These are phyloP conservation scores for Tuber umbilicatum DNA, from an alignment of 495 filamentous ascomycete genomes.

Conservation along the genomic window DNA sequence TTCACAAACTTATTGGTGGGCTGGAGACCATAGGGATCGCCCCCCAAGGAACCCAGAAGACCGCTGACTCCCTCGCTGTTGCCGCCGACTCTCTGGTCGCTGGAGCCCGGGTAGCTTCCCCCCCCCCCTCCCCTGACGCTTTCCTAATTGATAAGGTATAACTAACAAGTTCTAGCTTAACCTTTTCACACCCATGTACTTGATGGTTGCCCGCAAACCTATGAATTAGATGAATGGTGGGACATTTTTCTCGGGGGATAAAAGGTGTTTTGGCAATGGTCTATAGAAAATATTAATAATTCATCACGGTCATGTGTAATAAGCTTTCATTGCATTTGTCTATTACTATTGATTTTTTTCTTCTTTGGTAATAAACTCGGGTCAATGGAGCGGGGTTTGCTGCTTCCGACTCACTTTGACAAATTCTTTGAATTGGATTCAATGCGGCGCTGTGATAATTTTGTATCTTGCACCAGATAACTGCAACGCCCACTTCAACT, in stretches of 20 bases:
- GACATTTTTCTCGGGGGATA: neutral
- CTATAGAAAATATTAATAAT: slow-evolving; percentile 20
- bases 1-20: slow-evolving; percentile 72
- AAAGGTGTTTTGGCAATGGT: slow-evolving; percentile 18
- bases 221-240: slow-evolving; percentile 29
- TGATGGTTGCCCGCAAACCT: slow-evolving; percentile 97
- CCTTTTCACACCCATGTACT: slow-evolving; percentile 97
- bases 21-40: slow-evolving; percentile 70
- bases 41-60: slow-evolving; percentile 86
- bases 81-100: slow-evolving; percentile 84
- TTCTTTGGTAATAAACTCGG: neutral
- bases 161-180: slow-evolving; percentile 51
- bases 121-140: neutral
- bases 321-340: slow-evolving; percentile 12
- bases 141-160: neutral
- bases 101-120: slow-evolving; percentile 56
- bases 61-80: slow-evolving; percentile 75
- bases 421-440: neutral
- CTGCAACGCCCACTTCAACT: neutral
- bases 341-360: slow-evolving; percentile 4
- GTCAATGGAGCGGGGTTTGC: neutral
- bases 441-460: neutral
- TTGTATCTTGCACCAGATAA: neutral
- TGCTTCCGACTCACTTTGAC: neutral
- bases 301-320: slow-evolving; percentile 16